Percentiles rank a stretch among this genome's conserved stretches.
Conservation (phyloP, 352 stramenopile genomes). For the Phytophthora brassicae region DNA sequence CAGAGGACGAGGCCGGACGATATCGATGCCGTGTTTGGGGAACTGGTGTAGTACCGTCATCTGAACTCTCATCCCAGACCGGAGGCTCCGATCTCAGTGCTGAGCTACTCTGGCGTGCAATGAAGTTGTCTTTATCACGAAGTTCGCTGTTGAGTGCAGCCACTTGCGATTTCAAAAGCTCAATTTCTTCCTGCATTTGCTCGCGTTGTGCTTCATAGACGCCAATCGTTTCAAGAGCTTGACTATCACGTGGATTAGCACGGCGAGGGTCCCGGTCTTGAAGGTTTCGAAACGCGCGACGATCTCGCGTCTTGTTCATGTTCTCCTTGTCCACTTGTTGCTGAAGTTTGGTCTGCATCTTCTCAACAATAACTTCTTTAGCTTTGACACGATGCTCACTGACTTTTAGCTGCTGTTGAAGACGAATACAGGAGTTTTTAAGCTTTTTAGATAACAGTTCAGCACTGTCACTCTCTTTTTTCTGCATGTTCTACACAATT, state of each 20-base stretch:
- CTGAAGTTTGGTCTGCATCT: conserved; percentile 81
- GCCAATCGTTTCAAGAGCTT: conserved; percentile 68
- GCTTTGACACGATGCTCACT: conserved; percentile 87
- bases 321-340: conserved; percentile 76
- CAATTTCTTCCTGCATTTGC: conserved; percentile 76
- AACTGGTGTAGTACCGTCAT: conserved; percentile 12
- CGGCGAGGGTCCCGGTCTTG: conserved; percentile 67
- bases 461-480: conserved; percentile 45
- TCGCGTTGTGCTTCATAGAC: conserved; percentile 74
- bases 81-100: conserved; percentile 26
- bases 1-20: conserved; percentile 18
- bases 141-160: conserved; percentile 65
- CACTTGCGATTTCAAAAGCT: conserved; percentile 62
- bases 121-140: conserved; percentile 77
- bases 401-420: conserved; percentile 86
- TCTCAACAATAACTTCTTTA: conserved; percentile 80
- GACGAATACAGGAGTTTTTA: conserved; percentile 59
- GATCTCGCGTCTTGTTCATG: conserved; percentile 59
- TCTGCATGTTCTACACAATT: conserved; percentile 42
- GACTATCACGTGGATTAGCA: conserved; percentile 55
- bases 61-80: conserved; percentile 29
- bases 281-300: conserved; percentile 61
- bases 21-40: conserved; percentile 3
- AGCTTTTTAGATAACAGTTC: conserved; percentile 58
- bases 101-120: conserved; percentile 39